Percentiles rank a stretch among this genome's conserved stretches.
phyloP scores from a whole-genome alignment of 768 basidiomycete genomes.

The Naganishia kalamii region DNA sequence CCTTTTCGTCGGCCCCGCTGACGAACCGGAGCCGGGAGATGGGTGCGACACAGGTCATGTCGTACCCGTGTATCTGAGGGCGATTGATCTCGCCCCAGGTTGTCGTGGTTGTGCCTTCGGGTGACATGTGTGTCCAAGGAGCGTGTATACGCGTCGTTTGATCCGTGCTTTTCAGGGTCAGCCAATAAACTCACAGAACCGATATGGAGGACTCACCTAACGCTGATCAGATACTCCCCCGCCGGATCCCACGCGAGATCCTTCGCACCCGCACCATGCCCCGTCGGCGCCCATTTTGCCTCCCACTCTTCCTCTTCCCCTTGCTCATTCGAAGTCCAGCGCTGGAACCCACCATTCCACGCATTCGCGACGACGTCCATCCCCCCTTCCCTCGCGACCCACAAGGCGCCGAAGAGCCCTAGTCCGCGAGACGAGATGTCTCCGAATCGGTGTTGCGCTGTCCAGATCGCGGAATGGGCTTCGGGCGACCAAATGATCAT shows the following conservation, averaged over 20 bases:
- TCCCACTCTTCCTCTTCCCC: constrained; percentile 54
- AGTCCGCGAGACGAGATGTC: constrained; percentile 86
- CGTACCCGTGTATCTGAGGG: constrained; percentile 96
- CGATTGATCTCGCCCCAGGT: constrained; percentile 63
- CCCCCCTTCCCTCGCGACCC: constrained; percentile 52
- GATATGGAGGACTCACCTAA: constrained; percentile 56
- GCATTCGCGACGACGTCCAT: constrained; percentile 73
- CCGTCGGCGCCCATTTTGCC: constrained; percentile 72
- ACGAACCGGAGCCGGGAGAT: constrained; percentile 70
- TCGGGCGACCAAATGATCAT: constrained; percentile 84
- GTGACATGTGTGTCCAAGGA: constrained; percentile 43
- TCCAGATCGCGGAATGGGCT: constrained; percentile 61
- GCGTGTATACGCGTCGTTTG: constrained; percentile 89
- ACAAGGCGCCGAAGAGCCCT: constrained; percentile 85
- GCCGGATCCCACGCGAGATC: constrained; percentile 78
- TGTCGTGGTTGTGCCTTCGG: background rate
- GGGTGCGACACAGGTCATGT: constrained; percentile 72
- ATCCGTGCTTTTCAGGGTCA: constrained; percentile 58
- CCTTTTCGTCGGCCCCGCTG: constrained; percentile 93
- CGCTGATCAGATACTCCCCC: constrained; percentile 78
- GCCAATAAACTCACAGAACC: background rate
- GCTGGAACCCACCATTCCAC: constrained; percentile 89
- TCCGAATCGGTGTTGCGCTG: constrained; percentile 82
- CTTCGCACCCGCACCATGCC: constrained; percentile 73
- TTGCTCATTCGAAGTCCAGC: constrained; percentile 55